Percentiles rank a stretch among this genome's conserved stretches.
Evolutionary conservation across 108 stramenopile species (phyloP).

Genomic region (Pseudonitzschia pungens): DNA sequence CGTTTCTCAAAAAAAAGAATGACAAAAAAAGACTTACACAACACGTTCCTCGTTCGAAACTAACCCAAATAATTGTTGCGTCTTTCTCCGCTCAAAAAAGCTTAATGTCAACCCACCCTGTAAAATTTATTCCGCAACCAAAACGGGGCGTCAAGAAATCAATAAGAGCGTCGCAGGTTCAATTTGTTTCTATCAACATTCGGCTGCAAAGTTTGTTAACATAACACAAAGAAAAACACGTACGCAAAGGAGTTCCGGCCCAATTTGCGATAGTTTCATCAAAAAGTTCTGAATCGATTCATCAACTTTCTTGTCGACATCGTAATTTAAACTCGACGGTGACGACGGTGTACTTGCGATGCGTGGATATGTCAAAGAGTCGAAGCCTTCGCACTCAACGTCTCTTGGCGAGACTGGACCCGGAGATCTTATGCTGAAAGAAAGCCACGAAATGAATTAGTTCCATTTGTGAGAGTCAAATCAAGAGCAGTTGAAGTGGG

Average conservation of each 20-base stretch:
- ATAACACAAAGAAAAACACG: constrained; percentile 6
- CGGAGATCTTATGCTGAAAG: constrained; percentile 67
- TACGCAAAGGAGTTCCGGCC: constrained; percentile 75
- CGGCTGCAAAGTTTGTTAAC: not conserved
- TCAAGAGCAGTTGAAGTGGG: not conserved
- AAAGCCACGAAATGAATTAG: constrained; percentile 1
- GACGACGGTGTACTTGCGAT: constrained; percentile 51
- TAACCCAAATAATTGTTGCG: constrained; percentile 78
- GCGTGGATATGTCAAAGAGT: constrained; percentile 67
- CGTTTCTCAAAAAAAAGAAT: constrained; percentile 16
- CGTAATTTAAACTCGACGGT: constrained; percentile 41
- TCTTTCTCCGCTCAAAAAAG: constrained; percentile 79
- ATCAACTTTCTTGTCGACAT: constrained; percentile 77
- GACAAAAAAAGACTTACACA: constrained; percentile 46
- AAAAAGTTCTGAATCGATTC: constrained; percentile 79
- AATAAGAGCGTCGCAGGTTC: not conserved
- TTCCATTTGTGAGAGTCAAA: not conserved
- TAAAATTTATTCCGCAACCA: not conserved
- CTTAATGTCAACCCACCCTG: constrained; percentile 67
- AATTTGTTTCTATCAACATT: not conserved
- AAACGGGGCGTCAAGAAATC: not conserved
- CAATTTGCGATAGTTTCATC: constrained; percentile 68
- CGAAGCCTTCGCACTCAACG: constrained; percentile 82
- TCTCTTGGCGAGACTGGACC: constrained; percentile 78
- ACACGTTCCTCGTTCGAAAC: constrained; percentile 83